phyloP scores from a whole-genome alignment of 164 flowering plant species.

The Amborella trichopoda region DNA sequence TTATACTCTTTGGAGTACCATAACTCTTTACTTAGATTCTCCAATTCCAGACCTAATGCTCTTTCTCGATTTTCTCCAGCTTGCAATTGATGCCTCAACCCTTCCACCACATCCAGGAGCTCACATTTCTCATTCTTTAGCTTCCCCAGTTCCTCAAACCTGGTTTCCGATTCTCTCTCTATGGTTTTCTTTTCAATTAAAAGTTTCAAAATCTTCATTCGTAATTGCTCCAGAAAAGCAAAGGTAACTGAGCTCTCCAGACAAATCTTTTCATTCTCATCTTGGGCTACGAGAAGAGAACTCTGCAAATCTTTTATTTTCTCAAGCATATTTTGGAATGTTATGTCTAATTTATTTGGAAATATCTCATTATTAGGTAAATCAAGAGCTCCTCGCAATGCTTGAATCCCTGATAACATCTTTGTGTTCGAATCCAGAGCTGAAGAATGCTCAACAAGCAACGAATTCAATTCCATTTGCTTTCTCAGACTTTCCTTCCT shows the following conservation, averaged over 20 bases:
- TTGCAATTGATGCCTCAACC: conserved; percentile 24
- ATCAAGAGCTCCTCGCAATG: conserved; percentile 41
- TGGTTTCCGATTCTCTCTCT: conserved; percentile 20
- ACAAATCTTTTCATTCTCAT: conserved; percentile 46
- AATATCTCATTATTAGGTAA: conserved; percentile 13
- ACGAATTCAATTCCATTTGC: conserved; percentile 47
- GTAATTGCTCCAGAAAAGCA: conserved; percentile 43
- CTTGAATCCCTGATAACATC: conserved; percentile 38
- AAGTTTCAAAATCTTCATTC: conserved; percentile 27
- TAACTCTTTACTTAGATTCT: conserved; percentile 16
- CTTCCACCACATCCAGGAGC: conserved; percentile 31
- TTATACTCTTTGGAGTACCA: conserved; percentile 22
- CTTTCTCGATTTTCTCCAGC: conserved; percentile 18
- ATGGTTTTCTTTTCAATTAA: conserved; percentile 21
- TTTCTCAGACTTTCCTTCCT: conserved; percentile 59
- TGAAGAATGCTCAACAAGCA: conserved; percentile 28
- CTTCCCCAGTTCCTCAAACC: conserved; percentile 18
- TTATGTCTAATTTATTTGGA: conserved; percentile 14
- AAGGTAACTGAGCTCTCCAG: conserved; percentile 56
- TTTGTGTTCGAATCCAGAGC: conserved; percentile 15
- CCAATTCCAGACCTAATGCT: conserved; percentile 20
- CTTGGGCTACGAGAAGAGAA: conserved; percentile 24
- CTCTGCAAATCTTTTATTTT: conserved; percentile 30
- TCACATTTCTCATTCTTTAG: conserved; percentile 39
- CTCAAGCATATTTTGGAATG: conserved; percentile 22